Evolutionary conservation across 179 eudicot species (phyloP).

Genomic region (Camellia oleifera): DNA sequence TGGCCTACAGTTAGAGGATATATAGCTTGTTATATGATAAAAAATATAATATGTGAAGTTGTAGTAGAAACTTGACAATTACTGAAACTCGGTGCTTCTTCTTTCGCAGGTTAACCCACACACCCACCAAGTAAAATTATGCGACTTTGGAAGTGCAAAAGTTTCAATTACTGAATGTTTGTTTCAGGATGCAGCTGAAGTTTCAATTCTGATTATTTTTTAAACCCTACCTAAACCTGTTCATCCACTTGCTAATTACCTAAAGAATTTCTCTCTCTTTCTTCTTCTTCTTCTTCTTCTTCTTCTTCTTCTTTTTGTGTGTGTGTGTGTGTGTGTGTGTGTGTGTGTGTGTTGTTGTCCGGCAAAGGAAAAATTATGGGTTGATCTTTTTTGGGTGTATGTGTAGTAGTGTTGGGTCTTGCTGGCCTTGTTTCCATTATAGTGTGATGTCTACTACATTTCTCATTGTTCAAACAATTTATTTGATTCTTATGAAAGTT

Average conservation of each 20-base stretch:
- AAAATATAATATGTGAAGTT: too few species aligned
- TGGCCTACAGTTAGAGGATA: neutral
- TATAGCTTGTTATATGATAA: too few species aligned
- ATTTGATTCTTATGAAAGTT: constrained; percentile 33
- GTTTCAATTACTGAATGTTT: constrained; percentile 17
- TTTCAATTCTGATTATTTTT: neutral
- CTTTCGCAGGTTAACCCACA: constrained; percentile 64
- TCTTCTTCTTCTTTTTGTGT: too few species aligned
- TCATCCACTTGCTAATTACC: neutral
- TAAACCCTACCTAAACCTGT: neutral
- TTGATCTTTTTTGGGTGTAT: neutral
- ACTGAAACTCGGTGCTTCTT: neutral
- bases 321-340: too few species aligned
- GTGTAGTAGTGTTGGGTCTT: neutral
- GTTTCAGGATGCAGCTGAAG: constrained; percentile 9
- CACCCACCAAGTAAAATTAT: constrained; percentile 67
- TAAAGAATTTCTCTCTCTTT: too few species aligned
- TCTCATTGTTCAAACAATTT: neutral
- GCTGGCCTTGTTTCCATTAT: neutral
- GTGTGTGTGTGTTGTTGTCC: neutral
- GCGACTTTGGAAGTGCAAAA: constrained; percentile 89
- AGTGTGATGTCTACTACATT: neutral
- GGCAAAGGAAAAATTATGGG: neutral
- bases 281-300: too few species aligned
- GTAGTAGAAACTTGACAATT: neutral